phyloP scores from a whole-genome alignment of 2,329 filamentous ascomycete species.

The Didymella pinodella region DNA sequence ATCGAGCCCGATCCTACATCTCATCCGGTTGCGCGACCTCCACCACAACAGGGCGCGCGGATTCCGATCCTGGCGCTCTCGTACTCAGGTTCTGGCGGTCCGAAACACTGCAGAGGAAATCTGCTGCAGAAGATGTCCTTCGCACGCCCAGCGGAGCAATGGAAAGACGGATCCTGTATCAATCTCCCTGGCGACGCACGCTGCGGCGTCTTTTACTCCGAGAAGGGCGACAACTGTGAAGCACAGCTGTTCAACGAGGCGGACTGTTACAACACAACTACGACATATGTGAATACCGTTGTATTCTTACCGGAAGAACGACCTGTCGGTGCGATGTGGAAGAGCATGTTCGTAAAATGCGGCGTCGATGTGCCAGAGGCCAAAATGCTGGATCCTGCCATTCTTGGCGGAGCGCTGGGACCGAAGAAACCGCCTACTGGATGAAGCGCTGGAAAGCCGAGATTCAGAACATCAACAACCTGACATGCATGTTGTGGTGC shows the following conservation, averaged over 20 bases:
- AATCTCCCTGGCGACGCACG: conserved; percentile 42
- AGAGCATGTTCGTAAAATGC: conserved; percentile 47
- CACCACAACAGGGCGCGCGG: conserved; percentile 25
- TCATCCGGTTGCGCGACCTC: conserved; percentile 17
- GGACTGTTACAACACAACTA: conserved; percentile 40
- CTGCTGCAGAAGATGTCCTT: conserved; percentile 39
- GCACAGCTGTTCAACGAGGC: conserved; percentile 44
- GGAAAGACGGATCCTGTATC: conserved; percentile 45
- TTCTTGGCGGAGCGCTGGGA: conserved; percentile 41
- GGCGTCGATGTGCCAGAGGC: conserved; percentile 42
- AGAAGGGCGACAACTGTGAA: conserved; percentile 48
- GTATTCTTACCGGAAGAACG: conserved; percentile 50
- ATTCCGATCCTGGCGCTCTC: conserved; percentile 45
- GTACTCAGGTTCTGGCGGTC: conserved; percentile 44
- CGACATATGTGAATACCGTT: conserved; percentile 44
- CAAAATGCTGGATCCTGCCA: conserved; percentile 39
- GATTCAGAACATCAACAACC: background rate
- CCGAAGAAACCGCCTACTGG: conserved; percentile 14
- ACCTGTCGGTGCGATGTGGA: conserved; percentile 44
- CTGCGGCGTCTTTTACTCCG: conserved; percentile 46
- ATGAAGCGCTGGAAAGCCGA: background rate
- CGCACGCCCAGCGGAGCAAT: conserved; percentile 33
- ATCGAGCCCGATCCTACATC: conserved; percentile 26
- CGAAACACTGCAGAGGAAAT: conserved; percentile 48
- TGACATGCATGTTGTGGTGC: too few relatives aligned